Percentiles rank a stretch among this genome's conserved stretches.
Conservation (phyloP, 75 land plant genomes). For the Cryptomeria japonica region DNA sequence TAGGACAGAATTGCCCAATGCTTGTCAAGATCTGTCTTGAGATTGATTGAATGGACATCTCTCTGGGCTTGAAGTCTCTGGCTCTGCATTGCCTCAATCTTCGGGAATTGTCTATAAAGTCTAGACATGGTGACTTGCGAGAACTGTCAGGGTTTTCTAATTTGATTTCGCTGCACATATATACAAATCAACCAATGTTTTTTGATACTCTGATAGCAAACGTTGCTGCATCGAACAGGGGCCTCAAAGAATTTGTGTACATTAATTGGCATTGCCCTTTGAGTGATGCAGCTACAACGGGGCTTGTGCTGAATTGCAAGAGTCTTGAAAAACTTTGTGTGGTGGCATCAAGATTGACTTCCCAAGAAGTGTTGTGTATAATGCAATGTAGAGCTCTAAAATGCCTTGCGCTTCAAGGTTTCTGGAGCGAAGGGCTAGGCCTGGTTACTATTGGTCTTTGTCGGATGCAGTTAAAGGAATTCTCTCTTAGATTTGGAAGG, state of each 20-base stretch:
- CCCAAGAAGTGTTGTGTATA: constrained; percentile 29
- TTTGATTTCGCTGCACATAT: constrained; percentile 16
- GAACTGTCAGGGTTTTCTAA: constrained; percentile 22
- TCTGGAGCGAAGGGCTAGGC: constrained; percentile 32
- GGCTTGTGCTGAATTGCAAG: constrained; percentile 20
- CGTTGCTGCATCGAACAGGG: constrained; percentile 26
- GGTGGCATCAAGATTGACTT: constrained; percentile 21
- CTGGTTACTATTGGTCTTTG: constrained; percentile 34
- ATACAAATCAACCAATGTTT: constrained; percentile 19
- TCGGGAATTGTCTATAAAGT: constrained; percentile 25
- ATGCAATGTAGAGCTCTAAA: constrained; percentile 27
- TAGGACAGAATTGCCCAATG: constrained; percentile 29
- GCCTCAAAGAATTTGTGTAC: constrained; percentile 23
- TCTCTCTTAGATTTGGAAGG: constrained; percentile 29
- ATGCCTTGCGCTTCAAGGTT: constrained; percentile 24
- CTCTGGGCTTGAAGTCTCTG: constrained; percentile 21
- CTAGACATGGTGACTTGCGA: constrained; percentile 19
- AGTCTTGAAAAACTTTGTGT: constrained; percentile 31
- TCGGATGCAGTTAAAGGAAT: constrained; percentile 25
- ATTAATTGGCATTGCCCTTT: constrained; percentile 12
- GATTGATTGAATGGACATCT: constrained; percentile 23
- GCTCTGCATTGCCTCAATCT: constrained; percentile 19
- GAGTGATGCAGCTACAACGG: constrained; percentile 24
- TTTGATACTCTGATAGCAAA: constrained; percentile 20
- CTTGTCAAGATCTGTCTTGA: constrained; percentile 24